Percentiles rank a stretch among this genome's conserved stretches.
These are phyloP conservation scores for Diaporthe citriasiana DNA, from an alignment of 2,329 filamentous ascomycete genomes.

Conservation along the genomic window DNA sequence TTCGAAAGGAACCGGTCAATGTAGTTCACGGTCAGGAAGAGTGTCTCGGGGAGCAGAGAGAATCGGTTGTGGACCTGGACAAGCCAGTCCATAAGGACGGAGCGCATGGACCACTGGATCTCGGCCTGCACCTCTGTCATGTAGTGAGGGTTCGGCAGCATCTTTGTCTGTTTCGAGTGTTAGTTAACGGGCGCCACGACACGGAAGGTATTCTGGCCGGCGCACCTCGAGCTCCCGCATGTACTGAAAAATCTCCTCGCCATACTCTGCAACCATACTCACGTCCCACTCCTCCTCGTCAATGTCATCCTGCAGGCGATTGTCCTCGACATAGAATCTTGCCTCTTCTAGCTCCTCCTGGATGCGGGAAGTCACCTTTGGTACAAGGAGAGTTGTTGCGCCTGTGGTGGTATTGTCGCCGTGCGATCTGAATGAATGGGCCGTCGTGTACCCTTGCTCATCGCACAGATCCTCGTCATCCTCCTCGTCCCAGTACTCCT, in stretches of 20 bases:
- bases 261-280: constrained; percentile 98
- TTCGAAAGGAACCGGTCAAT: constrained; percentile 95
- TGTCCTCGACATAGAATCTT: constrained; percentile 75
- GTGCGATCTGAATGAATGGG: constrained; percentile 81
- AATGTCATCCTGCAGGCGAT: constrained; percentile 78
- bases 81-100: constrained; percentile 97
- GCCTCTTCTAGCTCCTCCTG: constrained; percentile 79
- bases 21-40: constrained; percentile 96
- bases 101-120: constrained; percentile 99
- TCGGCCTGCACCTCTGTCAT: constrained; percentile 94
- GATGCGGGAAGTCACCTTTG: constrained; percentile 77
- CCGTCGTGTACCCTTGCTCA: constrained; percentile 82
- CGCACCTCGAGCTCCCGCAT: constrained; percentile 89
- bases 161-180: constrained; percentile 47
- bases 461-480: constrained; percentile 77
- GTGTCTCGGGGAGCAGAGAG: constrained; percentile 89
- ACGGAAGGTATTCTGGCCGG: constrained; percentile 31
- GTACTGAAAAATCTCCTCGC: constrained; percentile 94
- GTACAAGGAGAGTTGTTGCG: constrained; percentile 75
- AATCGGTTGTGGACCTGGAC: constrained; percentile 97
- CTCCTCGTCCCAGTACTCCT: constrained; percentile 85
- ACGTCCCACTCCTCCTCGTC: constrained; percentile 94
- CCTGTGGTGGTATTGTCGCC: constrained; percentile 70
- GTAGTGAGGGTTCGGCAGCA: constrained; percentile 89
- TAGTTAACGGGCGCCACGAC: constrained; percentile 35